Evolutionary conservation across 1,139 yeast species (phyloP).

Genomic region (Magnusiomyces fungicola): DNA sequence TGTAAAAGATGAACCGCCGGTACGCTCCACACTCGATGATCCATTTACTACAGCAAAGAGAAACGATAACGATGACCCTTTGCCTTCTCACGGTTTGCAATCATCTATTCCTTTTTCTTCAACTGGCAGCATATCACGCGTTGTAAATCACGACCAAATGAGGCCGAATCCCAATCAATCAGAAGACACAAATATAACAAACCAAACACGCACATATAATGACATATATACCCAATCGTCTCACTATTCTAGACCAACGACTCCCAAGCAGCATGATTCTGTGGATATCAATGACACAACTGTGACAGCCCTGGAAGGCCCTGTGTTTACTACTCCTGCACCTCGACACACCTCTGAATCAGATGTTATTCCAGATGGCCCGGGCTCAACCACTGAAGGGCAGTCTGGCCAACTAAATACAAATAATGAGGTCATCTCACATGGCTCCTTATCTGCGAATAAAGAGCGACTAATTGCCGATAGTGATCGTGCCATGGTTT

Average conservation of each 20-base stretch:
- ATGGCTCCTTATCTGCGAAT: neutral
- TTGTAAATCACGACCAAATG: too few relatives aligned
- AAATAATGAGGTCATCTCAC: neutral
- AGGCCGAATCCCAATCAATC: too few relatives aligned
- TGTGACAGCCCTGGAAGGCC: neutral
- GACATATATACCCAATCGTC: too few relatives aligned
- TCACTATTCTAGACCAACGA: too few relatives aligned
- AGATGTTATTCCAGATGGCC: neutral
- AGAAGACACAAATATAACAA: too few relatives aligned
- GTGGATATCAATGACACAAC: neutral
- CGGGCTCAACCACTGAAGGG: neutral
- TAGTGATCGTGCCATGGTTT: slow-evolving; percentile 20
- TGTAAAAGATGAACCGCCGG: neutral
- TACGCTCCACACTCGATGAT: neutral
- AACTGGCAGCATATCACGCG: too few relatives aligned
- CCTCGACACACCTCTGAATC: neutral
- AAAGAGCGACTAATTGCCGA: neutral
- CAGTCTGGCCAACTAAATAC: too few relatives aligned
- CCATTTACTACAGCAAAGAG: neutral
- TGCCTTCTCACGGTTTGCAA: too few relatives aligned
- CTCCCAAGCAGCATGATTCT: too few relatives aligned
- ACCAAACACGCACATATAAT: too few relatives aligned
- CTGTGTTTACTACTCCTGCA: neutral
- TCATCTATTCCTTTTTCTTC: too few relatives aligned
- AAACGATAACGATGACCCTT: neutral